Evolutionary conservation across 306 rosid genomes (phyloP).

Genomic region (Mucuna pruriens): DNA sequence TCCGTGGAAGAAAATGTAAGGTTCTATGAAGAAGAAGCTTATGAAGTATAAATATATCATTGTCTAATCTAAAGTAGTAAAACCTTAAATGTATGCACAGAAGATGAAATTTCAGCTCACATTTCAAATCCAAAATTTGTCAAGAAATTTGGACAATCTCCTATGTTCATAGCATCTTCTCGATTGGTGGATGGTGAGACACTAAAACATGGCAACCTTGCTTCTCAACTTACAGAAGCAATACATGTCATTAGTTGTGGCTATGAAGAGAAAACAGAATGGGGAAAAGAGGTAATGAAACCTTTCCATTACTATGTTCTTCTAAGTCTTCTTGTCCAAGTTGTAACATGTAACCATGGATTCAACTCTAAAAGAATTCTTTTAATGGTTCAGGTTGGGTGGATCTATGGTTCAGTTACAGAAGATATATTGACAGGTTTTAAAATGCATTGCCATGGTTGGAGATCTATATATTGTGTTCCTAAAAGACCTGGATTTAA

Average conservation of each 20-base stretch:
- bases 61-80: conserved; percentile 28
- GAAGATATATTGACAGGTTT: conserved; percentile 78
- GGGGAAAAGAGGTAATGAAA: conserved; percentile 79
- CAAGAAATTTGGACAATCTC: conserved; percentile 76
- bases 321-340: neutral
- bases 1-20: neutral
- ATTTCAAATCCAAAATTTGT: conserved; percentile 47
- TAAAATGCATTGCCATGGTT: conserved; percentile 85
- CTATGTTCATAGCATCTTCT: conserved; percentile 65
- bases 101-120: conserved; percentile 34
- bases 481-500: conserved; percentile 67
- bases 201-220: conserved; percentile 48
- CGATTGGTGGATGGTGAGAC: conserved; percentile 55
- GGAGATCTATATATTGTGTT: conserved; percentile 76
- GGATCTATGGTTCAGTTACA: conserved; percentile 79
- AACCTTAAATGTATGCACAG: conserved; percentile 42
- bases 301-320: neutral
- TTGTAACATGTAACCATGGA: neutral
- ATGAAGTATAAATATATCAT: neutral
- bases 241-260: conserved; percentile 82
- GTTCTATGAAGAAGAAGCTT: neutral
- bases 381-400: conserved; percentile 60
- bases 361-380: neutral
- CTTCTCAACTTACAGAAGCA: conserved; percentile 70
- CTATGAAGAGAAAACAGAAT: conserved; percentile 78